Evolutionary conservation across 768 basidiomycete genomes (phyloP), one percentile per base, ranked within the genome.

Genomic region (Mycena polygramma): DNA sequence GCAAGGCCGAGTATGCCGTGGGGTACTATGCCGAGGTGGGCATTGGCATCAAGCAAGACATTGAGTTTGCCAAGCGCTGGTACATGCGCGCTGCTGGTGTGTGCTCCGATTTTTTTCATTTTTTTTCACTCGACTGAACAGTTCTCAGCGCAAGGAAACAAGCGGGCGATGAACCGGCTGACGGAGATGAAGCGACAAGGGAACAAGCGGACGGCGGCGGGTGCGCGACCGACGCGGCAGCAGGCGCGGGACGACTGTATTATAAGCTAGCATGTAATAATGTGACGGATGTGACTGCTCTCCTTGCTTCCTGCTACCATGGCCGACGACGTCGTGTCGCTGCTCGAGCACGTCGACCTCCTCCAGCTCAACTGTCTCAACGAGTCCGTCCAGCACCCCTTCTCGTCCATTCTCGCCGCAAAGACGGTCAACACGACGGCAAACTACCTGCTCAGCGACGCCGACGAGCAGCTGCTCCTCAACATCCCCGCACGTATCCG

Each of bases 11-110:
- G 81, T 99, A 98, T 82, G 98, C 98, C 13, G 97, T 99, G 22
- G 98, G 97, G 30, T 98, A 98, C 81, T 99, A 99, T 79, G 95
- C 96, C 0, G 98, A 99, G 80, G 93, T 97, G 14, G 98, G 97
- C 4, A 99, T 99, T 74, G 98, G 98, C 39, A 92, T 97, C 79
- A 97, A 97, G 83, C 94, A 95, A 77, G 97, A 99, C 76, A 81
- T 96, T 54, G 97, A 99, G 69, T 92, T 96, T 79, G 96, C 98
- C 22, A 98, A 97, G 82, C 89, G 94, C 74, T 99, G 97, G 97
- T 99, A 99, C 80, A 98, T 98, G 95, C 90, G 98, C 51, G 97
- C 98, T 43, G 98, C 98, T 75, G 97, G 97, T 98, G 76, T 57
- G 93, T 84, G 46, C 49, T 58, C 52, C 6, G 30, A 30, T 30